Base-by-base conservation (phyloP, 805 yeast species). In the Brettanomyces bruxellensis region DNA sequence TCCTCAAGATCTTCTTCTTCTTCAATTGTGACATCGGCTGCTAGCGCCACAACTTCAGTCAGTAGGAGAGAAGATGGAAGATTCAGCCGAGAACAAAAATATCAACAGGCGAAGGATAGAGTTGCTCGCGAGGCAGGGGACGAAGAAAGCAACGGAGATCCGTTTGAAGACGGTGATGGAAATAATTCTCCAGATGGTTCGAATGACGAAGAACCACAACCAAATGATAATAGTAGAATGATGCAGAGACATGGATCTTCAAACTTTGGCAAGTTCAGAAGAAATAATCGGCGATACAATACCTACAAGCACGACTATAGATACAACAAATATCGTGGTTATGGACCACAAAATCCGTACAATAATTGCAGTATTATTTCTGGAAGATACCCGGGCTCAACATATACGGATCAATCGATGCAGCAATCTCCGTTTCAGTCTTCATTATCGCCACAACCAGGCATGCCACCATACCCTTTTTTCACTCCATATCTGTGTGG, bases 81-180 rank as follows among this genome's bases (percentile, higher is more conserved):
- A 34, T 62, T 70, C 7, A 59, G 69, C 3, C 69, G 69, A 48
- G 78, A 73, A 51, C 69, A 66, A 38, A 54, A 64, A 34, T 76
- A 76, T 51, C 67, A 64, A 49, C 59, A 59, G 43, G 74, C 48
- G 65, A 71, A 47, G 55, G 70, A 47, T 66, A 69, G 45, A 66
- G 46, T 58, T 34, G 58, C 53, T 30, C 48, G 49, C 37, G 66
- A 65, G n/a, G 62, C 61, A 12, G 58, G 53, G 3, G 57, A 53
- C 4, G 61, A 56, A 7, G 59, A 51, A 0, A 62, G 45, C 6
- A 57, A 46, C 7, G 50, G 47, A 12, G 47, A 49, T 18, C 2
- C 18, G 18, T 18, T 18, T 7, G 32, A 28, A 28, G 32, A 28
- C 9, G 2, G 32, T 13, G 51, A 49, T 13, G 61, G 58, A 12